Base-by-base conservation (phyloP, 2,329 filamentous ascomycete species). In the Aureobasidium subglaciale region DNA sequence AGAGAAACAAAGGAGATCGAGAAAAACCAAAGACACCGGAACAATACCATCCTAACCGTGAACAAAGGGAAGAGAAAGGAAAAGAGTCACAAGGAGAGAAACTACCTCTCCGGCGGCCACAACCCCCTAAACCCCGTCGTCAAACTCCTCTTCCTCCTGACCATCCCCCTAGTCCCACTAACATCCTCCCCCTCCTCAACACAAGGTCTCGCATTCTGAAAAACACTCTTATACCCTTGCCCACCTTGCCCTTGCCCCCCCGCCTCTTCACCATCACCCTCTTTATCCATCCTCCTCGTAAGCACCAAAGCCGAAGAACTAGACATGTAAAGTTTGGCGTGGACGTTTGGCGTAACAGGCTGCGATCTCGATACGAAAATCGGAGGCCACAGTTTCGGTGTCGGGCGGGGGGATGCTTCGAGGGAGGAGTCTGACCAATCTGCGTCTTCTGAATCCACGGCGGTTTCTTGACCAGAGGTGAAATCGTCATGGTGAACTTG, bases 191-290 rank as follows among this genome's bases (percentile, higher is more conserved):
- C 45, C 18, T 29, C 57, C 43, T 48, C 43, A 8, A 10, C 42
- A 43, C 16, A 52, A 37, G 38, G 41, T 11, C 42, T 57, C 8
- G 56, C 40, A 9, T 52, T 54, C 29, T 75, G 72, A 56, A 75
- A 75, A 0, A 75, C 60, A 4, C 65, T 64, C 62, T 73, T 74
- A 58, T 75, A 76, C 4, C 66, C 57, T n/a, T n/a, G n/a, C n/a
- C n/a, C n/a, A n/a, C 55, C 73, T 72, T 1, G 72, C 70, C 1
- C 68, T 68, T 59, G 70, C 73, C 1, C 70, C 35, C 3, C 16
- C 24, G 2, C 22, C 24, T 11, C 2, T 20, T 7, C 29, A n/a
- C n/a, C 24, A 32, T 48, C 13, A 8, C 8, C n/a, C 0, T 49
- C 49, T 8, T 48, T 30, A 5, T 55, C 40, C 16, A 35, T 46